Evolutionary conservation across 768 basidiomycete species (phyloP).

Genomic region (Amanita rubescens): DNA sequence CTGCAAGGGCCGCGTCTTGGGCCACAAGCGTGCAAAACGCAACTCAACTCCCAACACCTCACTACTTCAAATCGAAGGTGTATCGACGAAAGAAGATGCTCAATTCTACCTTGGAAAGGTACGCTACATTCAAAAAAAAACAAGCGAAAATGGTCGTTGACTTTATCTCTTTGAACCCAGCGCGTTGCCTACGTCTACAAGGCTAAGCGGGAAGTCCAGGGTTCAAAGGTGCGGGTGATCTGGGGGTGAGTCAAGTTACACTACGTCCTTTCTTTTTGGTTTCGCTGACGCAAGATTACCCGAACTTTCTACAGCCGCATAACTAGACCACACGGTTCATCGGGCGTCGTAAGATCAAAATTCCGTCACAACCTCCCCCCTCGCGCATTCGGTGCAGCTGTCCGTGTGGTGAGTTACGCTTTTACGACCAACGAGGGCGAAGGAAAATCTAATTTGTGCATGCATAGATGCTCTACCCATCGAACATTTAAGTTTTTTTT

Average conservation of each 20-base stretch:
- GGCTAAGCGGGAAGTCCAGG: conserved; percentile 90
- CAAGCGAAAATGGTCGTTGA: neutral
- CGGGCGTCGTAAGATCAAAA: conserved; percentile 95
- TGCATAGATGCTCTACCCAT: conserved; percentile 85
- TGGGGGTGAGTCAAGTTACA: conserved; percentile 68
- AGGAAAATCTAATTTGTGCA: neutral
- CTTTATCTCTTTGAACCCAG: conserved; percentile 34
- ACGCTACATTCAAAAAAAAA: conserved; percentile 17
- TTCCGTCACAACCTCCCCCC: conserved; percentile 94
- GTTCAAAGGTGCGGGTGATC: conserved; percentile 94
- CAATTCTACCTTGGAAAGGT: conserved; percentile 99
- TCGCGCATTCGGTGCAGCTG: conserved; percentile 86
- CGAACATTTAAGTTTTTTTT: conserved; percentile 53
- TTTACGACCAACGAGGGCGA: conserved; percentile 1
- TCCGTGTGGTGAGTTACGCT: conserved; percentile 69
- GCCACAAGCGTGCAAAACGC: conserved; percentile 98
- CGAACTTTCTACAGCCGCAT: conserved; percentile 55
- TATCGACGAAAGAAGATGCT: conserved; percentile 86
- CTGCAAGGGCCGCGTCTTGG: conserved; percentile 92
- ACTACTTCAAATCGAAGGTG: conserved; percentile 96
- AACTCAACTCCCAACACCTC: conserved; percentile 95
- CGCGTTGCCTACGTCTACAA: conserved; percentile 98
- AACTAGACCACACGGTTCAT: conserved; percentile 89
- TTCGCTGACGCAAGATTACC: neutral
- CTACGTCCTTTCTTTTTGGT: neutral